Conservation (phyloP, 1,284 basidiomycete genomes). For the Trametes polyzona region DNA sequence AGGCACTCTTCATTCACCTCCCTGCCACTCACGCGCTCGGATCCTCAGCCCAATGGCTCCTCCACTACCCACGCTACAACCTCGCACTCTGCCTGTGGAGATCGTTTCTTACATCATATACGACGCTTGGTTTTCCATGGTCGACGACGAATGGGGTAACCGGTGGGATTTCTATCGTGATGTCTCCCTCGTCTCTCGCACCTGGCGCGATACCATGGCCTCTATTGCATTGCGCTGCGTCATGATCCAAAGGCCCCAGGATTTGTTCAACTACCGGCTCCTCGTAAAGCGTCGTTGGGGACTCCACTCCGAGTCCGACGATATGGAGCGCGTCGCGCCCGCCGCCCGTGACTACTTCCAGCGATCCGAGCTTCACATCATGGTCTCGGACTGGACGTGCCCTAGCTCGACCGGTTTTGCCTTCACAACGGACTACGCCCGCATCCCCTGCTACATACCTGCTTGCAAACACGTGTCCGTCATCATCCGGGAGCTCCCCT, state of each 20-base stretch:
- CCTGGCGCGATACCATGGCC: constrained; percentile 11
- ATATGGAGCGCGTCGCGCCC: constrained; percentile 10
- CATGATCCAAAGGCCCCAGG: constrained; percentile 11
- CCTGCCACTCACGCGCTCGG: too few species aligned
- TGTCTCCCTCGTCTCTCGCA: constrained; percentile 10
- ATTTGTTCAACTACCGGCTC: constrained; percentile 12
- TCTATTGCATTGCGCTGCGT: constrained; percentile 12
- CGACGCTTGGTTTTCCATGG: constrained; percentile 14
- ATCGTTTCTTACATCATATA: constrained; percentile 15
- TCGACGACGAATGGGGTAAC: constrained; percentile 4
- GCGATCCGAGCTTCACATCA: constrained; percentile 15
- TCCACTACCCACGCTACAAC: neutral
- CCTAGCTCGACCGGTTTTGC: neutral
- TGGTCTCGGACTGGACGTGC: constrained; percentile 13
- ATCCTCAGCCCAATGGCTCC: constrained; percentile 5
- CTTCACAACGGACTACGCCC: constrained; percentile 18
- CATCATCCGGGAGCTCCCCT: constrained; percentile 12
- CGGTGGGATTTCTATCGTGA: constrained; percentile 15
- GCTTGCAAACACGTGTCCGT: constrained; percentile 13
- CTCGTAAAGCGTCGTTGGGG: constrained; percentile 15
- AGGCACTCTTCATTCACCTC: too few species aligned
- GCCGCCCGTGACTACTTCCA: constrained; percentile 12
- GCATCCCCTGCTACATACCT: constrained; percentile 19
- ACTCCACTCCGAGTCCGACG: constrained; percentile 1
- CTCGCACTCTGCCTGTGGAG: constrained; percentile 11